Evolutionary conservation across 768 basidiomycete species (phyloP), one percentile per base, ranked within the genome.

Genomic region (Boletellus ananiceps): DNA sequence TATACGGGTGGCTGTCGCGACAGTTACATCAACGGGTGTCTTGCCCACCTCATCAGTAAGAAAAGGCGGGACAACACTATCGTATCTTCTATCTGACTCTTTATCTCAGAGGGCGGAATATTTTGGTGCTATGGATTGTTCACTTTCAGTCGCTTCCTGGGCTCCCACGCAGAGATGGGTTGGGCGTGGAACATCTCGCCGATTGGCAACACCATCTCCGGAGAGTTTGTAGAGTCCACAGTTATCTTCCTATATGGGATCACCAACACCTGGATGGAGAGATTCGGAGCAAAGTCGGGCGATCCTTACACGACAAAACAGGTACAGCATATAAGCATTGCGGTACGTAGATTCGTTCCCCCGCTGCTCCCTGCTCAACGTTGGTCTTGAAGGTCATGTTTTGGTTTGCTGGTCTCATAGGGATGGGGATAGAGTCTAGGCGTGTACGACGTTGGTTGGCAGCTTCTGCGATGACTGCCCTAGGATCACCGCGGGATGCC

Each of bases 221-320:
- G 84, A 5, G 89, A 92, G 65, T 85, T 89, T 46, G 74, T 83
- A 49, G 90, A 93, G 67, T 89, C 84, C 0, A 61, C 74, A 9
- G 77, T 91, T 44, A 93, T 97, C 59, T 94, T 94, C 69, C 31
- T 83, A 0, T 98, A 97, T 63, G 94, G 94, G 8, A 74, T 80
- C 31, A 86, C 91, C 37, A 95, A 98, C 64, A 92, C 88, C 14
- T 98, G 92, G 91, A 92, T 97, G 89, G 95, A 98, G 69, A 80
- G 95, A 36, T 89, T 95, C 56, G 94, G 93, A 3, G 88, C 84
- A 1, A 69, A 77, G 14, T 70, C 86, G 0, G 90, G 88, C 13
- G 84, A 86, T 61, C 88, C 93, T 13, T 95, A 79, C 70, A 88
- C 88, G 2, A 87, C 92, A 21, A 95, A 93, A 67, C 81, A 96